Evolutionary conservation across 495 filamentous ascomycete species (phyloP).

Genomic region (Hamigera avellanea): DNA sequence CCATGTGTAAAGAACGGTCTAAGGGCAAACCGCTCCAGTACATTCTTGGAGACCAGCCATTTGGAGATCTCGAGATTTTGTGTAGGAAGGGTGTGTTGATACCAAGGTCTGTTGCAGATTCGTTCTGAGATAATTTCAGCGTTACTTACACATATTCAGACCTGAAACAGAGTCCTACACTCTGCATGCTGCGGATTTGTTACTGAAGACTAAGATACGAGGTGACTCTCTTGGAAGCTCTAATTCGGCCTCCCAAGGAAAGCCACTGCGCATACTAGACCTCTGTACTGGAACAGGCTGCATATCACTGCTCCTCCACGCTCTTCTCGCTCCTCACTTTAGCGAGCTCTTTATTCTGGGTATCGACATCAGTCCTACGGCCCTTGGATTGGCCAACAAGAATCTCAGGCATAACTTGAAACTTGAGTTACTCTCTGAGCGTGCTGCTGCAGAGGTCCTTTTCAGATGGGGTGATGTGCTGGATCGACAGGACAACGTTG

Average conservation of each 20-base stretch:
- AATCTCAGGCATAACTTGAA: constrained; percentile 48
- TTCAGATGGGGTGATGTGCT: constrained; percentile 51
- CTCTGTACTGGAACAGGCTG: constrained; percentile 88
- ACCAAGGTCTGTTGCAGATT: constrained; percentile 45
- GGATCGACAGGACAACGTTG: constrained; percentile 4
- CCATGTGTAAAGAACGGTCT: constrained; percentile 46
- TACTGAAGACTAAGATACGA: constrained; percentile 12
- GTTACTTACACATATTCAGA: constrained; percentile 15
- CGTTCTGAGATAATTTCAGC: not conserved
- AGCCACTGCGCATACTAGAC: constrained; percentile 55
- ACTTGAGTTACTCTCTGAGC: constrained; percentile 11
- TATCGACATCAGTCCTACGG: constrained; percentile 29
- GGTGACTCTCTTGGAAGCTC: not conserved
- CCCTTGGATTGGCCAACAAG: constrained; percentile 46
- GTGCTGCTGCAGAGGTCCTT: constrained; percentile 24
- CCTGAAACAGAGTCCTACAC: constrained; percentile 65
- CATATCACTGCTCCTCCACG: constrained; percentile 63
- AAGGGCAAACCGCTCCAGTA: constrained; percentile 76
- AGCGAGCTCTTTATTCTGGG: constrained; percentile 24
- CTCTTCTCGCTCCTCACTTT: constrained; percentile 33
- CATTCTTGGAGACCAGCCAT: constrained; percentile 78
- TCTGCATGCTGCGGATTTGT: constrained; percentile 38
- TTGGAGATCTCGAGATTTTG: constrained; percentile 70
- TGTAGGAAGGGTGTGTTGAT: constrained; percentile 72
- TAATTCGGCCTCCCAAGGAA: not conserved